Evolutionary conservation across 805 yeast genomes (phyloP), one percentile per base, ranked within the genome.

Genomic region (Cyberlindnera samutprakarnensis): DNA sequence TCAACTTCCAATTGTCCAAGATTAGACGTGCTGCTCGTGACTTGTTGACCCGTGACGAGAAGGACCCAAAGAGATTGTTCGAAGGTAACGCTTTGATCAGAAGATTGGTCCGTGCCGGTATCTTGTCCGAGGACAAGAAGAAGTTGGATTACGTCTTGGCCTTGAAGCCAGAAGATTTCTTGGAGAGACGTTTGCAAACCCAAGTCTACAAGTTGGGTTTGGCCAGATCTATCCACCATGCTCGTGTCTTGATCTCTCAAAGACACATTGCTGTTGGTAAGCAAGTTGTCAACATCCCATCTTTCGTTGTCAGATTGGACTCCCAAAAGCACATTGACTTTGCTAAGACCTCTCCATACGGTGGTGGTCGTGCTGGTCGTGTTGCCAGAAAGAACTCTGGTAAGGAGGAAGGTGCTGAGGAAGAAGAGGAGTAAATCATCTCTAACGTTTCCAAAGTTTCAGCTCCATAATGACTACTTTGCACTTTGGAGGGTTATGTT

Each of bases 21-120:
- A 90, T 92, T 67, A 88, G 98, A 78, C 87, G 98, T 78, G 98
- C 98, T 69, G 98, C 98, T 65, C 95, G 98, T 83, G 97, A 92
- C 64, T 77, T 92, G 62, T 81, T 92, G 72, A 92, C 98, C 78
- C 87, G 96, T 78, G 98, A 92, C 63, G 98, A 92, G 78, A 92
- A 92, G 81, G 98, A 92, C 73, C 96, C 95, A 81, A 92, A 88
- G 86, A 87, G 98, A 78, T 82, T 92, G 64, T 92, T 92, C 78
- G 98, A 92, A 75, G 98, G 98, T 84, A 92, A 92, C 68, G 98
- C 98, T 65, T 86, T 92, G 68, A 92, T 92, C 73, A 88, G 98
- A 81, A 87, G 97, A 80, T 81, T 92, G 65, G 97, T 92, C 50
- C 85, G 98, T 77, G 77, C 87, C 54, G 98, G 98, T 85, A 95